These are phyloP conservation scores for Camellia oleifera DNA, from an alignment of 179 eudicot genomes.

Conservation along the genomic window DNA sequence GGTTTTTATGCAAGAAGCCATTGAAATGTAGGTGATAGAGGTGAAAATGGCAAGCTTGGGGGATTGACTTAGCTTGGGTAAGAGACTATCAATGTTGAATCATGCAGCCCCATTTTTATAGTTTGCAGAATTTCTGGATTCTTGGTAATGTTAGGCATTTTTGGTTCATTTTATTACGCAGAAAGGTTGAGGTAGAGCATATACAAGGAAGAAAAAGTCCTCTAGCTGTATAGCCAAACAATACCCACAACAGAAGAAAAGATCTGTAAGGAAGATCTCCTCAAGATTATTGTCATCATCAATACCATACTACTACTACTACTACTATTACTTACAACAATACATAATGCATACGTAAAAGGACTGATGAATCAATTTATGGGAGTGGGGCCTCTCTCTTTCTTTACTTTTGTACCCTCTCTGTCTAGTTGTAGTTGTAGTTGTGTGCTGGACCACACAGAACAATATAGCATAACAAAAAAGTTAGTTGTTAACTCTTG, in stretches of 20 bases:
- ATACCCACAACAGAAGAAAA: slow-evolving; percentile 35
- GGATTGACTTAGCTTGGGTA: slow-evolving; percentile 44
- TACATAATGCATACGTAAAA: slow-evolving; percentile 54
- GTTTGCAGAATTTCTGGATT: slow-evolving; percentile 1
- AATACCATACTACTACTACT: slow-evolving; percentile 39
- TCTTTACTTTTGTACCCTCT: slow-evolving; percentile 43
- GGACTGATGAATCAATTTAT: slow-evolving; percentile 64
- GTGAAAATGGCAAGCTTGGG: slow-evolving; percentile 35
- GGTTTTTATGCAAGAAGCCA: slow-evolving; percentile 63
- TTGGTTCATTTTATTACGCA: slow-evolving; percentile 37
- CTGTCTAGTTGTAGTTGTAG: not conserved
- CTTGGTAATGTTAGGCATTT: slow-evolving; percentile 16
- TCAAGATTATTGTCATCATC: slow-evolving; percentile 49
- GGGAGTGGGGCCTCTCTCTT: slow-evolving; percentile 35
- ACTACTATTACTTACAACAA: slow-evolving; percentile 22
- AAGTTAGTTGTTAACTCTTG: not conserved
- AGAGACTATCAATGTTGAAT: slow-evolving; percentile 17
- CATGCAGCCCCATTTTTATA: not conserved
- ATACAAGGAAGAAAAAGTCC: slow-evolving; percentile 29
- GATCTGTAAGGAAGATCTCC: slow-evolving; percentile 54
- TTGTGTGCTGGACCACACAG: slow-evolving; percentile 58
- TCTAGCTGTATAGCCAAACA: slow-evolving; percentile 61
- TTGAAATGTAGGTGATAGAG: slow-evolving; percentile 49
- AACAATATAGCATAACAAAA: slow-evolving; percentile 15
- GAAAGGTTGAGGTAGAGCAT: slow-evolving; percentile 49